Evolutionary conservation across 2,329 filamentous ascomycete species (phyloP), one percentile per base, ranked within the genome.

Genomic region (Aspergillus neoniger): DNA sequence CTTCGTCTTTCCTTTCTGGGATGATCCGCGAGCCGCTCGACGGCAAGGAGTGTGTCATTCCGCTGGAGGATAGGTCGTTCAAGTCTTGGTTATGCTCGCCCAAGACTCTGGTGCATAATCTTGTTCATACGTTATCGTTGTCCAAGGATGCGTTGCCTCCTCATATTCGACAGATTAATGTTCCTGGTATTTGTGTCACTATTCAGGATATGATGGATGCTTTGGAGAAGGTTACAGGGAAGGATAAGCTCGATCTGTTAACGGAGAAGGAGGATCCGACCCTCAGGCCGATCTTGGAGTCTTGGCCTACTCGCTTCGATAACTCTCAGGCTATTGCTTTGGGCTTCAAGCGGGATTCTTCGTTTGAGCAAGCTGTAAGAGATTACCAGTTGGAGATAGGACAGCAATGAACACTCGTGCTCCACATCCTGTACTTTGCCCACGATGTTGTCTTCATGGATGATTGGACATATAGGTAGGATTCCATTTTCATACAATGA

Each of bases 11-110:
- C 67, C 77, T 88, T 9, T 86, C 71, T 0, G 86, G 86, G 12
- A 88, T 89, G 73, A 85, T 88, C 57, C 80, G 86, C 21, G 86
- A 89, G 74, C 86, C 86, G 0, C 78, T 89, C 67, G 77, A 82
- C 39, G 85, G 85, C 3, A 71, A 80, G 54, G 77, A 80, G 64
- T 85, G 82, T 60, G 71, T 84, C 0, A 80, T 87, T 59, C 77
- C 77, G 2, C 83, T 86, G 8, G 70, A 86, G 36, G 70, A 78
- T 38, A 75, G 85, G 3, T 64, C 66, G 0, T 86, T 86, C 70
- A 73, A 76, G 43, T 82, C 82, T 1, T 86, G 83, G 75, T 67
- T 88, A 21, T 83, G 81, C 72, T 83, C 82, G 51, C 85, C 85
- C 1, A 78, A 77, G 57, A 82, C 75, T 0, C 73, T 86, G 25